Conservation (phyloP, 768 basidiomycete genomes). For the Mycena latifolia region DNA sequence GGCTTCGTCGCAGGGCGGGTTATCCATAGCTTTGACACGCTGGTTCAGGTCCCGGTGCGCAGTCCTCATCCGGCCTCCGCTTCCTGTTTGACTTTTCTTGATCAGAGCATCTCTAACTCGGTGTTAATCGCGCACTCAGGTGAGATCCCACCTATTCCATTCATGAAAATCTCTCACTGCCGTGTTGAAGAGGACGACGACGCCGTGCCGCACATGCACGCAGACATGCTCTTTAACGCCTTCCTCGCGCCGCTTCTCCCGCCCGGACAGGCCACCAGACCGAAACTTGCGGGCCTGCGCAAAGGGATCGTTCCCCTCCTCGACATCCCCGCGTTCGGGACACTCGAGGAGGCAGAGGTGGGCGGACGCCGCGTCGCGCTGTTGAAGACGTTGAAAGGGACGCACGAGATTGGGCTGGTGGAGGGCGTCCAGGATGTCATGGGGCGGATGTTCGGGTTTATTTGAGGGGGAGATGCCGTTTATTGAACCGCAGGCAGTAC, state of each 20-base stretch:
- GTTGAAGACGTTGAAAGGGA: slow-evolving; percentile 60
- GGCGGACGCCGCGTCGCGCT: not conserved
- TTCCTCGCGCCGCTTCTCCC: not conserved
- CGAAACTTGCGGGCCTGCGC: not conserved
- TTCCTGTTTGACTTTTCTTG: not conserved
- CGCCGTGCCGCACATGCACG: not conserved
- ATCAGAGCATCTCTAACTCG: not conserved
- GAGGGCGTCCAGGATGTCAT: slow-evolving; percentile 81
- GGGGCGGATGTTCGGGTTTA: slow-evolving; percentile 50
- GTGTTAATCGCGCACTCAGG: not conserved
- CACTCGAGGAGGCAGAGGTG: not conserved
- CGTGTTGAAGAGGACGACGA: not conserved
- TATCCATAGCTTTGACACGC: too few species aligned
- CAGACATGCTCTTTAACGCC: slow-evolving; percentile 1
- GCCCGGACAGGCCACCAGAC: slow-evolving; percentile 48
- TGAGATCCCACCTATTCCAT: too few species aligned
- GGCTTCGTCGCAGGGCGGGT: too few species aligned
- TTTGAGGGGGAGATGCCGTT: not conserved
- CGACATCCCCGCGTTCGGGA: not conserved
- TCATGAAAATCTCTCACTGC: not conserved
- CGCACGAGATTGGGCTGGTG: slow-evolving; percentile 69
- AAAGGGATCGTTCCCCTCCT: not conserved
- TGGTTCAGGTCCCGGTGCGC: not conserved
- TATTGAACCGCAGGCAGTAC: too few species aligned
- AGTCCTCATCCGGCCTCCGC: not conserved